Conservation (phyloP, 306 rosid genomes). For the Sesbania bispinosa region DNA sequence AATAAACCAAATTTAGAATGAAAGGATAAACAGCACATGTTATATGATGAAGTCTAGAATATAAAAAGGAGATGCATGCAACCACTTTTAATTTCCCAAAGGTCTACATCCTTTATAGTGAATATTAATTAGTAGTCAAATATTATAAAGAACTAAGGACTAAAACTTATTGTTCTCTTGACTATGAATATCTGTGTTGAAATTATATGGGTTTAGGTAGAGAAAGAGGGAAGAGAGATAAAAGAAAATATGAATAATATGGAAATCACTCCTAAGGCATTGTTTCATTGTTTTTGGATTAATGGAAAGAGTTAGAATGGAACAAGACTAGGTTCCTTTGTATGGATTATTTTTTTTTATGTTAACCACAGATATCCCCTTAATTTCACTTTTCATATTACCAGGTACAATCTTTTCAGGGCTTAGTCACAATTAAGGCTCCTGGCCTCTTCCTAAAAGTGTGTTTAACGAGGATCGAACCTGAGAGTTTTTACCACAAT, state of each 20-base stretch:
- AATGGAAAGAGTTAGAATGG: not conserved
- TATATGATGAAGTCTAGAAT: not conserved
- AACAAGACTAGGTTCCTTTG: not conserved
- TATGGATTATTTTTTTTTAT: no score
- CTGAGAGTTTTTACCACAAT: no score
- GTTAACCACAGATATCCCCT: no score
- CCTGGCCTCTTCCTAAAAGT: no score
- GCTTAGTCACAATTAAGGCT: no score
- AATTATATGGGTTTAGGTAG: no score
- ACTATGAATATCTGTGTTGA: not conserved
- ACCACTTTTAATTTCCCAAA: no score
- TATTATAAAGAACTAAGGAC: no score
- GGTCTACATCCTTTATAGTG: not conserved
- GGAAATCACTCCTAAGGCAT: not conserved
- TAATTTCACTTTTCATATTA: no score
- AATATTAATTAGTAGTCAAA: no score
- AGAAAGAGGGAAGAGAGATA: not conserved
- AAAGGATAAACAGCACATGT: not conserved
- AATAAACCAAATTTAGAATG: slow-evolving; percentile 6
- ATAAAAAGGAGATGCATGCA: not conserved
- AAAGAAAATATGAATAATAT: not conserved
- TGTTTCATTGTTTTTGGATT: not conserved
- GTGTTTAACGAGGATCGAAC: no score
- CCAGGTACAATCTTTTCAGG: no score
- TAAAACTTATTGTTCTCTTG: not conserved